phyloP scores from a whole-genome alignment of 1,284 basidiomycete genomes.

The Leucoagaricus sp. region DNA sequence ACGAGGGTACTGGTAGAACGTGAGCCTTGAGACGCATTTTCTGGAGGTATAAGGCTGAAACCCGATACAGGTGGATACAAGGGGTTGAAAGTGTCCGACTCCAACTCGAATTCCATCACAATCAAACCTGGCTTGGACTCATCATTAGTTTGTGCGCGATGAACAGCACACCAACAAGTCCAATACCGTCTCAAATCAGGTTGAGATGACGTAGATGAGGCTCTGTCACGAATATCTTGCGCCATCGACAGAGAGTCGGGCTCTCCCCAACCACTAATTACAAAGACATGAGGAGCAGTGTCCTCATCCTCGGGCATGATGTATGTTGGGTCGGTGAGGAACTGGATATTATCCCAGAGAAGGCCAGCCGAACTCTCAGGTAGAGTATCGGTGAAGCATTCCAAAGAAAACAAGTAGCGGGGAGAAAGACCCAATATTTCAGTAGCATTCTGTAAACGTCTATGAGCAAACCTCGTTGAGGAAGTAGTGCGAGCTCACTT shows the following conservation, averaged over 20 bases:
- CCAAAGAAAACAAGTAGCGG: constrained; percentile 73
- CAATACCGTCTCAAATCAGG: constrained; percentile 52
- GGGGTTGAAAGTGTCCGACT: constrained; percentile 74
- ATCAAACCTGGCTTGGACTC: constrained; percentile 37
- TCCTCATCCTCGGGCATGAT: constrained; percentile 45
- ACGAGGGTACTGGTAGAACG: neutral
- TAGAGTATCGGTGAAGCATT: constrained; percentile 78
- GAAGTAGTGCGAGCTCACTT: constrained; percentile 50
- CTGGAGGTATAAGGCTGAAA: constrained; percentile 14
- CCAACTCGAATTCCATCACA: constrained; percentile 85
- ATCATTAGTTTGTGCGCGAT: constrained; percentile 43
- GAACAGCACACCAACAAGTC: constrained; percentile 86
- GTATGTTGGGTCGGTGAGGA: constrained; percentile 49
- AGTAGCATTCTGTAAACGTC: constrained; percentile 34
- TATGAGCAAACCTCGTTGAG: constrained; percentile 4
- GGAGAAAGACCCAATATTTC: constrained; percentile 82
- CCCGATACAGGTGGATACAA: constrained; percentile 50
- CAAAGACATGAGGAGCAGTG: constrained; percentile 71
- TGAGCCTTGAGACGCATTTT: neutral
- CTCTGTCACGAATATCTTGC: constrained; percentile 24
- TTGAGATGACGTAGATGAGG: constrained; percentile 28
- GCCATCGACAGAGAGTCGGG: constrained; percentile 46
- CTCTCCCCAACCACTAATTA: constrained; percentile 71
- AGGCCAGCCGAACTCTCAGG: constrained; percentile 70
- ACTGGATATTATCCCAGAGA: constrained; percentile 80